Percentiles rank a stretch among this genome's conserved stretches.
These are phyloP conservation scores for Lactarius evosmus DNA, from an alignment of 768 basidiomycete species.

Conservation along the genomic window DNA sequence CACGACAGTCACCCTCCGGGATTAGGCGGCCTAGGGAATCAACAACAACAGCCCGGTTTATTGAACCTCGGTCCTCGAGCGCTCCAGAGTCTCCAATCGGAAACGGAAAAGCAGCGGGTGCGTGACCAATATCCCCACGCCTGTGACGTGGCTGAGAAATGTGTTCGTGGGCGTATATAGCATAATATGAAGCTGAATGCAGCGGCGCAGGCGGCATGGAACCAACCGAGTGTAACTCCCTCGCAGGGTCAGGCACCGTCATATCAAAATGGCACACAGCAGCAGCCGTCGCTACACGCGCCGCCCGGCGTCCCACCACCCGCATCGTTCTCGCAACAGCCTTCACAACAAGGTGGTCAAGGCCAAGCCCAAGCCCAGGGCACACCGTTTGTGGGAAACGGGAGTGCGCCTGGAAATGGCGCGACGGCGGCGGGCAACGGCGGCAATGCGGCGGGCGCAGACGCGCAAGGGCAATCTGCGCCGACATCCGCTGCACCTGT, in stretches of 20 bases:
- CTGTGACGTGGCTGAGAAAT: slow-evolving; percentile 16
- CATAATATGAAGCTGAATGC: slow-evolving; percentile 61
- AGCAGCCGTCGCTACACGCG: slow-evolving; percentile 50
- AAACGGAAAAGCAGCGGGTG: slow-evolving; percentile 68
- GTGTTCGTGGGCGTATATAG: slow-evolving; percentile 2
- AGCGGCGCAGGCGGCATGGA: slow-evolving; percentile 62
- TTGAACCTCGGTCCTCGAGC: slow-evolving; percentile 50
- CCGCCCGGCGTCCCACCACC: slow-evolving; percentile 50
- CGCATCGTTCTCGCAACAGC: slow-evolving; percentile 39
- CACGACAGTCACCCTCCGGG: slow-evolving; percentile 61
- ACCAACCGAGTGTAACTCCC: slow-evolving; percentile 51
- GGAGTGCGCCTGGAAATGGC: slow-evolving; percentile 26
- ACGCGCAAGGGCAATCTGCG: slow-evolving; percentile 18
- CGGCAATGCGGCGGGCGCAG: slow-evolving; percentile 29
- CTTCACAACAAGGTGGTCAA: slow-evolving; percentile 34
- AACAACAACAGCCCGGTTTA: slow-evolving; percentile 62
- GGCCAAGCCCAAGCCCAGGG: slow-evolving; percentile 14
- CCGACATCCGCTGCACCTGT: slow-evolving; percentile 36
- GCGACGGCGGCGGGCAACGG: slow-evolving; percentile 16
- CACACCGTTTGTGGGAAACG: slow-evolving; percentile 24
- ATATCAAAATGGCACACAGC: slow-evolving; percentile 47
- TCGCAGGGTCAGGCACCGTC: slow-evolving; percentile 31
- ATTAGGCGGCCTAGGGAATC: slow-evolving; percentile 59
- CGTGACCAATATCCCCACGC: slow-evolving; percentile 34
- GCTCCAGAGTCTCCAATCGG: slow-evolving; percentile 47